Percentiles rank a stretch among this genome's conserved stretches.
Evolutionary conservation across 306 rosid species (phyloP).

Genomic region (Gastrolobium villosum): DNA sequence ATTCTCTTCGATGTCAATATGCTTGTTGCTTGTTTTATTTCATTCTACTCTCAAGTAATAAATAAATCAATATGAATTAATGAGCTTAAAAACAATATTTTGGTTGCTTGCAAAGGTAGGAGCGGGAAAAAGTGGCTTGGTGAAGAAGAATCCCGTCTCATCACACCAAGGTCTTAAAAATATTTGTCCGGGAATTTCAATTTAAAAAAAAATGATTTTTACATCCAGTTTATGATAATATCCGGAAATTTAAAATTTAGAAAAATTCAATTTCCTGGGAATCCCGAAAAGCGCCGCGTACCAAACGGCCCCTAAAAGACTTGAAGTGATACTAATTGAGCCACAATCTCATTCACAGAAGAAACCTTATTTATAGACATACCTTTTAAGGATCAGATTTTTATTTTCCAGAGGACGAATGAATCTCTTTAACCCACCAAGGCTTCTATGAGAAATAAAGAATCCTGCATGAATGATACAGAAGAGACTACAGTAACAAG

Average conservation of each 20-base stretch:
- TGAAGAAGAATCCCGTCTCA: not conserved
- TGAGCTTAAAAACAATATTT: not conserved
- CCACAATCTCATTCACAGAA: not conserved
- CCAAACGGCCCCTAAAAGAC: no score
- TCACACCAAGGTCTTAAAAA: not conserved
- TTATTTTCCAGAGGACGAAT: constrained; percentile 30
- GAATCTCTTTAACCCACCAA: constrained; percentile 37
- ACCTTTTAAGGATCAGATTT: no score
- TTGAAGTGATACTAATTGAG: not conserved
- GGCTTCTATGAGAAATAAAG: constrained; percentile 14
- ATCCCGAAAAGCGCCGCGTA: no score
- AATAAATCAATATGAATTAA: not conserved
- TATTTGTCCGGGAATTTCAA: no score
- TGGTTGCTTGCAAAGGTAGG: not conserved
- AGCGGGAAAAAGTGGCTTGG: not conserved
- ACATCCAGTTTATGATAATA: no score
- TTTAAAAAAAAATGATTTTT: no score
- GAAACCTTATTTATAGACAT: not conserved
- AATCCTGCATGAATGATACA: constrained; percentile 35
- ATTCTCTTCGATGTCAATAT: not conserved
- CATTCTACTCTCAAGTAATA: not conserved
- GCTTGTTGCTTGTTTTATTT: not conserved
- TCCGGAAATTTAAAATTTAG: no score
- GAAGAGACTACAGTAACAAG: constrained; percentile 39
- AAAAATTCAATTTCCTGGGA: no score